These are phyloP conservation scores for Globisporangium rhizosaccharum DNA, from an alignment of 352 stramenopile species.

Conservation along the genomic window DNA sequence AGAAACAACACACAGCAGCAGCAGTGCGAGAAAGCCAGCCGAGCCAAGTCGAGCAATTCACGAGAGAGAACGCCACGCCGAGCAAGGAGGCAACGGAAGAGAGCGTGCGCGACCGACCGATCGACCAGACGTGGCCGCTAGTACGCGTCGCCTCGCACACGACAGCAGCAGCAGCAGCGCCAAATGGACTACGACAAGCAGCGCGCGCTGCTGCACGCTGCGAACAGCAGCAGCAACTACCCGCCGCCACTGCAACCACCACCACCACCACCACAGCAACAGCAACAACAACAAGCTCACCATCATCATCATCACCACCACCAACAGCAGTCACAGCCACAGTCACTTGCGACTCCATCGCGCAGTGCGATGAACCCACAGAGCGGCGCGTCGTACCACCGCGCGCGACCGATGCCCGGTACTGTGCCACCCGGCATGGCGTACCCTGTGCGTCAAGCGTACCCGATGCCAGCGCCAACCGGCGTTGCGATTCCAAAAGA, in stretches of 20 bases:
- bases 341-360: not conserved
- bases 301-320: not conserved
- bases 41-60: not conserved
- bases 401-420: not conserved
- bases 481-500: constrained; percentile 10
- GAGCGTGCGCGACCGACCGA: not conserved
- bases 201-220: constrained; percentile 10
- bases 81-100: not conserved
- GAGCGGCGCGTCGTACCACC: not conserved
- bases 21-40: not conserved
- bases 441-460: constrained; percentile 9
- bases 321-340: not conserved
- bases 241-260: constrained; percentile 1
- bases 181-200: constrained; percentile 20
- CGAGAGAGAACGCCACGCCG: not conserved
- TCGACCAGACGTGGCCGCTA: too few species aligned
- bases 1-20: not conserved
- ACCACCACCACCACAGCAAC: not conserved
- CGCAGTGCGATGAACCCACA: constrained; percentile 3
- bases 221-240: constrained; percentile 7
- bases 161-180: not conserved
- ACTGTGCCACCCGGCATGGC: constrained; percentile 2
- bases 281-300: not conserved
- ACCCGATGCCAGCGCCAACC: constrained; percentile 3
- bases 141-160: not conserved